These are phyloP conservation scores for Hypomontagnella monticulosa DNA, from an alignment of 495 filamentous ascomycete genomes.

Conservation along the genomic window DNA sequence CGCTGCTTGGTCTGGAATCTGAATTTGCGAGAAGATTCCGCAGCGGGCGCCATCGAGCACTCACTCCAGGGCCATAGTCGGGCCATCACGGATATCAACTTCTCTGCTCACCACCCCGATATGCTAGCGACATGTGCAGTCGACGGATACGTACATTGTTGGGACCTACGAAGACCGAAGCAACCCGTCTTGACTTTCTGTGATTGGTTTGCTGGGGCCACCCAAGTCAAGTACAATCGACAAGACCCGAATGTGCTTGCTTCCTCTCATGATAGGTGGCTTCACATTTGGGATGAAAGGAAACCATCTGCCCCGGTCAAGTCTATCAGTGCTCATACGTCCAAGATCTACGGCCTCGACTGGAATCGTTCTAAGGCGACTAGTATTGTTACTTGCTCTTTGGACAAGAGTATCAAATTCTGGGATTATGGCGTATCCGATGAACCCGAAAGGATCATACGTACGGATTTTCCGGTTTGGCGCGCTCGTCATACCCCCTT, in stretches of 20 bases:
- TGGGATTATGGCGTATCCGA: slow-evolving; percentile 82
- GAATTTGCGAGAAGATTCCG: slow-evolving; percentile 73
- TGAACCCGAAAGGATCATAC: slow-evolving; percentile 75
- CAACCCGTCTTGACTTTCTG: slow-evolving; percentile 83
- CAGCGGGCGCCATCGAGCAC: slow-evolving; percentile 80
- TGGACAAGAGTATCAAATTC: slow-evolving; percentile 93
- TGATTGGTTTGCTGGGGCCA: slow-evolving; percentile 94
- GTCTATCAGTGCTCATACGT: slow-evolving; percentile 89
- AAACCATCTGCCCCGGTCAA: slow-evolving; percentile 80
- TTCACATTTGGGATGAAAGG: slow-evolving; percentile 91
- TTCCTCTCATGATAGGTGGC: slow-evolving; percentile 85
- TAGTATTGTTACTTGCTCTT: slow-evolving; percentile 83
- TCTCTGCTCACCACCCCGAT: slow-evolving; percentile 91
- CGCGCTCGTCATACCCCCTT: slow-evolving; percentile 94
- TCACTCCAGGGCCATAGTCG: slow-evolving; percentile 89
- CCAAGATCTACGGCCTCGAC: slow-evolving; percentile 95
- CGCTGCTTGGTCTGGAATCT: slow-evolving; percentile 97
- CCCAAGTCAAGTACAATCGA: slow-evolving; percentile 95
- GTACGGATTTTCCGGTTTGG: slow-evolving; percentile 89
- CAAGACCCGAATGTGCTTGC: slow-evolving; percentile 86
- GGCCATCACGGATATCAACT: slow-evolving; percentile 97
- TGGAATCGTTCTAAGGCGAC: slow-evolving; percentile 83
- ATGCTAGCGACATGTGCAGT: slow-evolving; percentile 89
- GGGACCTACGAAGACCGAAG: slow-evolving; percentile 84
- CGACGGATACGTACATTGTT: slow-evolving; percentile 92